phyloP scores from a whole-genome alignment of 163 green algal genomes.

The Scenedesmus sp. region DNA sequence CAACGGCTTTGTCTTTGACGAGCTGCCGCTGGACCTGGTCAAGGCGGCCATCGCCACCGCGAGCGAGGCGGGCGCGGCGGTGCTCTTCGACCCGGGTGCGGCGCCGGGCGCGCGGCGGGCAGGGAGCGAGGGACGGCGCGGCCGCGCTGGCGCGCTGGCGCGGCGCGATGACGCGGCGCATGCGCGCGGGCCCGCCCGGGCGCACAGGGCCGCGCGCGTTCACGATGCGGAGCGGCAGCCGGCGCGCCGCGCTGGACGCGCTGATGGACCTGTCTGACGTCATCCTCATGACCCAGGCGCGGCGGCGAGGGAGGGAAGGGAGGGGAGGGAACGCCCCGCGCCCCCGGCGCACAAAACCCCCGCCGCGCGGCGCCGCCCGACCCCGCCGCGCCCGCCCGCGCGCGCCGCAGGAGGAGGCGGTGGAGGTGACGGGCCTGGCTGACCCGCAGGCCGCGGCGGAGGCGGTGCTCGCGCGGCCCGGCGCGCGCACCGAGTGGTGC shows the following conservation, averaged over 20 bases:
- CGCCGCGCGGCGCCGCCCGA: no score
- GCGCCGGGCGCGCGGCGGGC: neutral
- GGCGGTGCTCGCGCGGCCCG: conserved; percentile 62
- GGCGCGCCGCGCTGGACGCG: conserved; percentile 65
- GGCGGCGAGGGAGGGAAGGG: no score
- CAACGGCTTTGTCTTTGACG: conserved; percentile 83
- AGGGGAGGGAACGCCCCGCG: no score
- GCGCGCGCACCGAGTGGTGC: conserved; percentile 76
- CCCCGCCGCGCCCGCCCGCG: no score
- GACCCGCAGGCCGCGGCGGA: conserved; percentile 66
- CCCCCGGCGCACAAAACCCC: no score
- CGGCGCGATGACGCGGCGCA: neutral
- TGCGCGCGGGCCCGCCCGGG: neutral
- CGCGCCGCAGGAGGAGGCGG: conserved; percentile 82
- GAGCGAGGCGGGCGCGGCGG: conserved; percentile 62
- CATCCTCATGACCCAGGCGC: conserved; percentile 88
- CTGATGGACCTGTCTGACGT: conserved; percentile 79
- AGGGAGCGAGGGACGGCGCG: no score
- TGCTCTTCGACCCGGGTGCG: conserved; percentile 95
- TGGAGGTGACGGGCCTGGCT: conserved; percentile 72
- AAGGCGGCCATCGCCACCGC: conserved; percentile 61
- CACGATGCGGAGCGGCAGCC: conserved; percentile 64
- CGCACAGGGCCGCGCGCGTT: conserved; percentile 73
- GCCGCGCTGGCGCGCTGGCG: neutral
- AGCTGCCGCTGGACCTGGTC: conserved; percentile 83